phyloP scores from a whole-genome alignment of 805 yeast species.

The Jamesozyma gamospora region DNA sequence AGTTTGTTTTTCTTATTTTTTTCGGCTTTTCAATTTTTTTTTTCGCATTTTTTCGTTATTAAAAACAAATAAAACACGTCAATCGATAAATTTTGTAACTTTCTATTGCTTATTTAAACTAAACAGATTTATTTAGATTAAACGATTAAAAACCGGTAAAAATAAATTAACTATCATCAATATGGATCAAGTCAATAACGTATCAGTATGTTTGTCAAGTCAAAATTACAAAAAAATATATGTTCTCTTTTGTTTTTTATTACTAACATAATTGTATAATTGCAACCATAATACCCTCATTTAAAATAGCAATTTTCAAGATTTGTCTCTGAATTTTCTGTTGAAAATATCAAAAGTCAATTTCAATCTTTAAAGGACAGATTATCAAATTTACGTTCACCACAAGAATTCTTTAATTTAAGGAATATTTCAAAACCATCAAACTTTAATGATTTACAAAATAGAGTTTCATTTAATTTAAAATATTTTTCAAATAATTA shows the following conservation, averaged over 20 bases:
- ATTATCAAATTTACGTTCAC: slow-evolving; percentile 69
- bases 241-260: no score
- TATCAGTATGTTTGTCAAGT: slow-evolving; percentile 7
- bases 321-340: slow-evolving; percentile 21
- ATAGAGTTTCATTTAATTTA: slow-evolving; percentile 78
- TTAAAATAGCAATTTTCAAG: slow-evolving; percentile 22
- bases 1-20: no score
- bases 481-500: slow-evolving; percentile 85
- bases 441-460: slow-evolving; percentile 80
- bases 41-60: no score
- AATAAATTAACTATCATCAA: background rate
- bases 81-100: no score
- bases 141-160: no score
- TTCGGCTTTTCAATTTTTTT: no score
- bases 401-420: slow-evolving; percentile 87
- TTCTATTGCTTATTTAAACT: no score
- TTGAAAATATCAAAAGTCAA: slow-evolving; percentile 33
- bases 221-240: background rate
- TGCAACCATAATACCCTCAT: no score
- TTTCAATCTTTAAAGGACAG: slow-evolving; percentile 48
- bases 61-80: no score
- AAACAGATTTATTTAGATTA: no score
- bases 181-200: slow-evolving; percentile 9
- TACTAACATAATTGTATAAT: no score
- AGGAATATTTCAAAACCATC: slow-evolving; percentile 85